phyloP scores from a whole-genome alignment of 1,139 yeast species.

The Pneumocystis carinii region DNA sequence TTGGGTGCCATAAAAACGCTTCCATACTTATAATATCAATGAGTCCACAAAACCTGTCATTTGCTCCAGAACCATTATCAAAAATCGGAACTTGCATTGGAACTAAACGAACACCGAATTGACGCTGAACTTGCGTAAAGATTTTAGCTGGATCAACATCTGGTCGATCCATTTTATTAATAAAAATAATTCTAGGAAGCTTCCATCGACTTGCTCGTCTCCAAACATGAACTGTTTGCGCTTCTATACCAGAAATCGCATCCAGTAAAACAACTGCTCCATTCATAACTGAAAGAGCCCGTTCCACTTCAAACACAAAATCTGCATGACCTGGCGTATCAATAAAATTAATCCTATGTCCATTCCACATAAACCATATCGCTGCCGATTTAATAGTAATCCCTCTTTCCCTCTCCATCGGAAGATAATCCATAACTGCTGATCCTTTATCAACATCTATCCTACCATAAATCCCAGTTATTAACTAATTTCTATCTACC shows the following conservation, averaged over 20 bases:
- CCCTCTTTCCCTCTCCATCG: conserved; percentile 84
- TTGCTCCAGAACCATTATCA: conserved; percentile 20
- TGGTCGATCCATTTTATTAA: conserved; percentile 90
- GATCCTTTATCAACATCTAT: conserved; percentile 82
- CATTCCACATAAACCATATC: conserved; percentile 76
- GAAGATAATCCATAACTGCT: conserved; percentile 83
- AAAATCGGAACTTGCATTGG: conserved; percentile 70
- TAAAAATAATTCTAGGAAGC: conserved; percentile 63
- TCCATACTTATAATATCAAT: conserved; percentile 62
- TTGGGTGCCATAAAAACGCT: conserved; percentile 44
- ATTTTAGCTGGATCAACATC: conserved; percentile 93
- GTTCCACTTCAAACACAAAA: conserved; percentile 82
- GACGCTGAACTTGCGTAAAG: conserved; percentile 67
- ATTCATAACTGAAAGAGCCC: conserved; percentile 79
- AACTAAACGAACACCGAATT: conserved; percentile 59
- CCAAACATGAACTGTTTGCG: conserved; percentile 97
- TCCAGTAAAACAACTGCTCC: conserved; percentile 88
- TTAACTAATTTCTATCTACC: conserved; percentile 18
- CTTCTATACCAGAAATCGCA: conserved; percentile 96
- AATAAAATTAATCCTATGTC: conserved; percentile 58
- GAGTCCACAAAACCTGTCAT: conserved; percentile 52
- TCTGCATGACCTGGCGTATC: conserved; percentile 99
- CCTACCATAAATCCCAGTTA: background rate
- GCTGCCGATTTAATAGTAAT: conserved; percentile 96
- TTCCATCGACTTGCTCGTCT: conserved; percentile 52